Conservation (phyloP, 1,284 basidiomycete species). For the Apiotrichum laibachii region DNA sequence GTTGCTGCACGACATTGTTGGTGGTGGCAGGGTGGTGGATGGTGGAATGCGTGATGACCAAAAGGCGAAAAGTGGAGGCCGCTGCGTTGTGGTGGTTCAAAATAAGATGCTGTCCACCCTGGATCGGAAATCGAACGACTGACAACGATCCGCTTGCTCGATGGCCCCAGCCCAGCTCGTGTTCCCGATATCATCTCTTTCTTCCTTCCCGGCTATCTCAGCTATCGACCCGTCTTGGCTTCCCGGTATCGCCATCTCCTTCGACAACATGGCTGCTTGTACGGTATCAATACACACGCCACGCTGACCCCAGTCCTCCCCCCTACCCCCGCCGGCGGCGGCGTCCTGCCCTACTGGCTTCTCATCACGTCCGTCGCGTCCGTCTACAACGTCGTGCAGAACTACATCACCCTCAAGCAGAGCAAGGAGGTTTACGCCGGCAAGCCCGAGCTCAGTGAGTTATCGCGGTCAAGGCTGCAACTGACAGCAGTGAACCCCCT, state of each 20-base stretch:
- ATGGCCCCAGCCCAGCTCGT: too few species aligned
- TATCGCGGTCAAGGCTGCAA: neutral
- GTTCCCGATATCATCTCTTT: too few species aligned
- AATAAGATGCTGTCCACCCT: neutral
- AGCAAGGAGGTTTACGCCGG: constrained; percentile 73
- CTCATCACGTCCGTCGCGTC: constrained; percentile 71
- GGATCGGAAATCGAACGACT: too few species aligned
- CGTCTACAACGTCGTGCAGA: constrained; percentile 79
- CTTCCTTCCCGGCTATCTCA: neutral
- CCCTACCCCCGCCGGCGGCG: constrained; percentile 47
- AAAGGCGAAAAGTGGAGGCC: neutral
- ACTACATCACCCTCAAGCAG: constrained; percentile 70
- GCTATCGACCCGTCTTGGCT: neutral
- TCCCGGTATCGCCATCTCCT: too few species aligned
- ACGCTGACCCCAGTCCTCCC: constrained; percentile 27
- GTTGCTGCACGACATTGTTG: constrained; percentile 38
- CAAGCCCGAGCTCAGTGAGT: constrained; percentile 55
- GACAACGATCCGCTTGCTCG: too few species aligned
- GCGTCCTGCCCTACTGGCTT: constrained; percentile 82
- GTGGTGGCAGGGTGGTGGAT: neutral
- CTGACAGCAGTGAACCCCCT: constrained; percentile 68
- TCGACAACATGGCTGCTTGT: neutral
- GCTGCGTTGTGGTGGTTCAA: neutral
- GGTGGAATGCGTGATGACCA: neutral
- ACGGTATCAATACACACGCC: neutral